A percentile compares a stretch with the other conserved stretches of the same genome.
phyloP scores from a whole-genome alignment of 345 rosid species.

The Citrus inodora region DNA sequence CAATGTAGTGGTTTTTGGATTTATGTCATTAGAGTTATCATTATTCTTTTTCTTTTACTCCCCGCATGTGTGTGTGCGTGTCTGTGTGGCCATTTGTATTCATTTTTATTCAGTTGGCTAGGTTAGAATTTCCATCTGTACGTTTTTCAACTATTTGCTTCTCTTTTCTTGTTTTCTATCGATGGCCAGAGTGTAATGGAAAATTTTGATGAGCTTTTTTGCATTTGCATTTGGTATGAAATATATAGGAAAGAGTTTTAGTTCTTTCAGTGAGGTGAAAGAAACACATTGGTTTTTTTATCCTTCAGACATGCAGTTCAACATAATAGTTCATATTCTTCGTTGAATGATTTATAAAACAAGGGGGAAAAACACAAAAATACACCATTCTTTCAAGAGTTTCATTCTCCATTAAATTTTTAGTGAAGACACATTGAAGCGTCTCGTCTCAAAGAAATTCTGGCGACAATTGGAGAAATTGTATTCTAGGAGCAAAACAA shows the following conservation, averaged over 20 bases:
- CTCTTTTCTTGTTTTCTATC: background rate
- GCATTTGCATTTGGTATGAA: slow-evolving; percentile 2
- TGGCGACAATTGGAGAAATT: background rate
- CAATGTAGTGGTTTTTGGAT: background rate
- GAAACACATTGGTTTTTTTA: background rate
- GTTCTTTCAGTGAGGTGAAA: background rate
- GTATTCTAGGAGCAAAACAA: background rate
- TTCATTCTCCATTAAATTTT: background rate
- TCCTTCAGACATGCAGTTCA: background rate
- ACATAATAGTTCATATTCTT: background rate
- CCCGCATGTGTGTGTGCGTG: no score
- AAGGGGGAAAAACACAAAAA: background rate
- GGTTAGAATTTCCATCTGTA: background rate
- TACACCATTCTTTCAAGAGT: background rate
- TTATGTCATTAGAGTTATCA: background rate
- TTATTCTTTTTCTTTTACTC: background rate
- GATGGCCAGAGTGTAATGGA: background rate
- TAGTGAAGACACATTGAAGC: background rate
- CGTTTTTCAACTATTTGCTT: background rate
- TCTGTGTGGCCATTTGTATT: background rate
- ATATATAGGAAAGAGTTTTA: background rate
- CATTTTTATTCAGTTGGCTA: background rate
- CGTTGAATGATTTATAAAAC: background rate
- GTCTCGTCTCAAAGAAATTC: background rate
- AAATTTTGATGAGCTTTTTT: background rate